A percentile compares a stretch with the other conserved stretches of the same genome.
These are phyloP conservation scores for Suhomyces yuchorum DNA, from an alignment of 1,139 yeast species.

Conservation along the genomic window DNA sequence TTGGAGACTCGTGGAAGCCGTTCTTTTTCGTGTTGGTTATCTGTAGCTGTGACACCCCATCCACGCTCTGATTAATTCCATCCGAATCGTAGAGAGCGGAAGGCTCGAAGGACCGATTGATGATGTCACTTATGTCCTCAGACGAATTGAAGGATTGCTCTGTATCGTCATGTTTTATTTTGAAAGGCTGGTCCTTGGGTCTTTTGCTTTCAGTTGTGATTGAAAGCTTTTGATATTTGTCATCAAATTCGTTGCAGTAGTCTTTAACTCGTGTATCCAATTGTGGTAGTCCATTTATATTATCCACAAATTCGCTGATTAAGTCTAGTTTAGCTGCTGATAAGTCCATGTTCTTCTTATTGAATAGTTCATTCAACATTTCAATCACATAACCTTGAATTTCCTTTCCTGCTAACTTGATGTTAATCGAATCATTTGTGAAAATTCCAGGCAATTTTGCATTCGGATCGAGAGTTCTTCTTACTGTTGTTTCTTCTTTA, in stretches of 20 bases:
- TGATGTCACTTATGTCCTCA: slow-evolving; percentile 4
- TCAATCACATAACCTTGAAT: slow-evolving; percentile 8
- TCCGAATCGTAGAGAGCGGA: slow-evolving; percentile 9
- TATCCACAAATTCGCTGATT: slow-evolving; percentile 1
- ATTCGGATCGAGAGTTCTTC: slow-evolving; percentile 15
- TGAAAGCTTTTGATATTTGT: slow-evolving; percentile 1
- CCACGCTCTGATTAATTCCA: slow-evolving; percentile 17
- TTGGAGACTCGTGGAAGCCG: slow-evolving; percentile 1
- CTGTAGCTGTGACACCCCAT: slow-evolving; percentile 18
- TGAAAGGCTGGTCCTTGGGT: slow-evolving; percentile 16
- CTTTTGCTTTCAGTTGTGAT: slow-evolving; percentile 4
- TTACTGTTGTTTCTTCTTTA: not conserved
- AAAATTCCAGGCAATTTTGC: slow-evolving; percentile 5
- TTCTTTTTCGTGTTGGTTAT: slow-evolving; percentile 7
- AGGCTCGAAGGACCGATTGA: slow-evolving; percentile 5
- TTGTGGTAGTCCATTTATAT: slow-evolving; percentile 2
- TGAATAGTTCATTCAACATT: slow-evolving; percentile 12
- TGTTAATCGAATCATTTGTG: slow-evolving; percentile 9
- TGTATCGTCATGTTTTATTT: slow-evolving; percentile 11
- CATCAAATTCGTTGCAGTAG: slow-evolving; percentile 7
- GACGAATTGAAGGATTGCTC: slow-evolving; percentile 4
- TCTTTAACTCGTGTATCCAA: slow-evolving; percentile 8
- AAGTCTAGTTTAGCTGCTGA: slow-evolving; percentile 6
- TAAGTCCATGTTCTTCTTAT: slow-evolving; percentile 14
- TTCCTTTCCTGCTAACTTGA: slow-evolving; percentile 5